Conservation (phyloP, 148 eudicot genomes). For the Vaccinium macrocarpon region DNA sequence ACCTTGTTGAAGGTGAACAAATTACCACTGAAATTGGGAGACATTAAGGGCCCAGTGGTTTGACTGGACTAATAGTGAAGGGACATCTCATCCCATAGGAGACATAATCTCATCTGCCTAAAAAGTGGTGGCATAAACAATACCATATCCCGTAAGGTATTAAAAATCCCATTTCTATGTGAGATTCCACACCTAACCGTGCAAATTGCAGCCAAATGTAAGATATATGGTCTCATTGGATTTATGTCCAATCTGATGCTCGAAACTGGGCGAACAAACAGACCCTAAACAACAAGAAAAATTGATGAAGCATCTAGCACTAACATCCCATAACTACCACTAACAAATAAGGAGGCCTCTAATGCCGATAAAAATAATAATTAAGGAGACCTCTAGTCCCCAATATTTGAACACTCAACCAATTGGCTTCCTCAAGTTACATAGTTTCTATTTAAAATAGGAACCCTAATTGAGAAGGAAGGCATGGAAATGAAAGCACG, state of each 20-base stretch:
- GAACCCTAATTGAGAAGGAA: not conserved
- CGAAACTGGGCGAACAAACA: not conserved
- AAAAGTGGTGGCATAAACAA: not conserved
- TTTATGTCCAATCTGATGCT: not conserved
- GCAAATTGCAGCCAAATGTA: not conserved
- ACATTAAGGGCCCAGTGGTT: not conserved
- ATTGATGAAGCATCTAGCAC: slow-evolving; percentile 2
- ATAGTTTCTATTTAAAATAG: not conserved
- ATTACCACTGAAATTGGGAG: not conserved
- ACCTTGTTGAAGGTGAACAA: not conserved
- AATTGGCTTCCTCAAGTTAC: not conserved
- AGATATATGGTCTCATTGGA: not conserved
- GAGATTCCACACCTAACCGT: not conserved
- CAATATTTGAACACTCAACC: not conserved
- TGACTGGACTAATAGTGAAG: not conserved
- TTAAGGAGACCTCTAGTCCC: slow-evolving; percentile 3
- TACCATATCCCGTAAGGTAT: not conserved
- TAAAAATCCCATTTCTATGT: not conserved
- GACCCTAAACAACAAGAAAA: not conserved
- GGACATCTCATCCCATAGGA: not conserved
- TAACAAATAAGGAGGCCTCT: not conserved
- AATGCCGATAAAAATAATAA: not conserved
- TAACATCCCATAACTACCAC: not conserved
- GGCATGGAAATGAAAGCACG: not conserved
- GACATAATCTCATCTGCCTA: not conserved